These are phyloP conservation scores for Saccharum officinarum DNA, from an alignment of 176 grass and related monocot species.

Conservation along the genomic window DNA sequence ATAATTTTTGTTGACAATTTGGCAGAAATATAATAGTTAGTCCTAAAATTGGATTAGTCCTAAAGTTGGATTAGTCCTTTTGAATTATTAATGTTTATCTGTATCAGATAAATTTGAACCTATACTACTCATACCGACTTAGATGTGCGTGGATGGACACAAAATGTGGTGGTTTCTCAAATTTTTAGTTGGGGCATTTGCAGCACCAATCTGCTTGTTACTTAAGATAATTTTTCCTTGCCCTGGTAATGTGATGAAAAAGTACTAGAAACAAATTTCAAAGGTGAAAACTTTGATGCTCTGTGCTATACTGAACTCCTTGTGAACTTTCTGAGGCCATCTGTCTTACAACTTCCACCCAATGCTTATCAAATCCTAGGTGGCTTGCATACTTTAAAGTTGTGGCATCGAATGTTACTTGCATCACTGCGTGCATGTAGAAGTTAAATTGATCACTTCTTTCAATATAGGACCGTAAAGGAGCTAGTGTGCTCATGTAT, in stretches of 20 bases:
- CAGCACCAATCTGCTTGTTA: not conserved
- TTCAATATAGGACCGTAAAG: not conserved
- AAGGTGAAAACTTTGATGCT: not conserved
- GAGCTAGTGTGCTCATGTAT: not conserved
- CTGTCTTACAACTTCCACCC: not conserved
- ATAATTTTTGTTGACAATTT: not conserved
- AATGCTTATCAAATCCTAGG: not conserved
- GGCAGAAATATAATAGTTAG: not conserved
- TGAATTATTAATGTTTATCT: not conserved
- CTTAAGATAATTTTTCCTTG: not conserved
- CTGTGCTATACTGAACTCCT: not conserved
- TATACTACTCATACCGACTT: not conserved
- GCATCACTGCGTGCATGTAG: not conserved
- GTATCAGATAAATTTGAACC: not conserved
- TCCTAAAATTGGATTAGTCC: not conserved
- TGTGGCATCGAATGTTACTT: not conserved
- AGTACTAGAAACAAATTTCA: not conserved
- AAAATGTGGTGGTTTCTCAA: not conserved
- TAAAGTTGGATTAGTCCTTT: too few species aligned
- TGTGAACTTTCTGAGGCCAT: not conserved
- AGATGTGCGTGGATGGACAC: not conserved
- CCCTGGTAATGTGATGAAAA: not conserved
- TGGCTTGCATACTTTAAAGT: slow-evolving; percentile 3
- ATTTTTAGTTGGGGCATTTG: not conserved
- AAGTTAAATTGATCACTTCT: slow-evolving; percentile 8